Base-by-base conservation (phyloP, 306 rosid species). In the Coriaria nepalensis region DNA sequence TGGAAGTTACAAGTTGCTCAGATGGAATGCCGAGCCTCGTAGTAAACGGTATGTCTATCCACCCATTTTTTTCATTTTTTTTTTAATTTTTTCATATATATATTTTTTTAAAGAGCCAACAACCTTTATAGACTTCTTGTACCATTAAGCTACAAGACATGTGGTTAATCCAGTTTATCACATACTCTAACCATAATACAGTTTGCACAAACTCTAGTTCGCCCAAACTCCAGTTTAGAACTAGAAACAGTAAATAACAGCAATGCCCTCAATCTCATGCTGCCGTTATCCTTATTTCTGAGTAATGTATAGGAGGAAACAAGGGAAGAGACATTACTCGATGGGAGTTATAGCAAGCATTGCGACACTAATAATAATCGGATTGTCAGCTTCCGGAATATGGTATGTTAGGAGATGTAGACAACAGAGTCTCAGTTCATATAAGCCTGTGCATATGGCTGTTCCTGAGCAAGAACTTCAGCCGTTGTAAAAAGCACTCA, bases 381-480 rank as follows among this genome's bases (percentile, higher is more conserved):
- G 71, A 44, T 43, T 77, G 39, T 69, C 74, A 2, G 70, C 68
- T 38, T 44, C 67, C 14, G 95, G 84, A 69, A 44, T 70, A 52
- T 75, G 82, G 84, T 63, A 81, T 65, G 35, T 79, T 49, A 77
- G 68, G 81, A 90, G 77, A 68, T 63, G 59, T 35, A 73, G 74
- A 47, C 84, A 73, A 47, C 69, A 63, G 58, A 14, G 58, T 0
- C 48, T 58, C 66, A 76, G 64, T 65, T 49, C 73, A 6, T 92
- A 92, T 66, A 77, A 77, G 78, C 93, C 93, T 5, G 87, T 90
- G 48, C 42, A 74, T 59, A 77, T 33, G 32, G 75, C 62, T 39
- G 72, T 35, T 52, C 76, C 79, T 0, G 98, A 92, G 78, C 94
- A 86, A 60, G 98, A 92, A 66, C 98, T 92, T 52, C 98, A 81